phyloP scores from a whole-genome alignment of 225 moss, liverwort and hornwort genomes.

The Polytrichum commune region DNA sequence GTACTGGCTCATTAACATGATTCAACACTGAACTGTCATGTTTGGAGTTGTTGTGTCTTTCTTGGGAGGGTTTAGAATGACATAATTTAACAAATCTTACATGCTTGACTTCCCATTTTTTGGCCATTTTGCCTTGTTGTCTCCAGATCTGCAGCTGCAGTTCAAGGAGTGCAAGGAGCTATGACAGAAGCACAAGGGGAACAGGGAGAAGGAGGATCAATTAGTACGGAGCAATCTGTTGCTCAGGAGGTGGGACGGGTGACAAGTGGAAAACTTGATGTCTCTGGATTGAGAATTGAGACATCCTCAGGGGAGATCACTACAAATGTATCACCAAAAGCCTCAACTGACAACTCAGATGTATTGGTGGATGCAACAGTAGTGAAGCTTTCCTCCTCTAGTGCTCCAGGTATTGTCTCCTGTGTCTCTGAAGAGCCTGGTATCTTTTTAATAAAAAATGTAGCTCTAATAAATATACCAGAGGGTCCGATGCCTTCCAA shows the following conservation, averaged over 20 bases:
- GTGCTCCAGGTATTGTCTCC: conserved; percentile 28
- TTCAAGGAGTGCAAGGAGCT: conserved; percentile 52
- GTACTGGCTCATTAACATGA: no score
- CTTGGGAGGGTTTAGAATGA: no score
- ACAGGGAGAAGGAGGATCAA: conserved; percentile 16
- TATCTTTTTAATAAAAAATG: no score
- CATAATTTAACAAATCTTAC: no score
- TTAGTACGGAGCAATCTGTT: conserved; percentile 14
- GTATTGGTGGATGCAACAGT: conserved; percentile 20
- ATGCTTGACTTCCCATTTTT: no score
- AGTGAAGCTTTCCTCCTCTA: conserved; percentile 23
- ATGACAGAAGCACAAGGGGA: conserved; percentile 33
- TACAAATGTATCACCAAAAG: conserved; percentile 20
- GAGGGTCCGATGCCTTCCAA: no score
- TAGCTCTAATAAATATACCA: no score
- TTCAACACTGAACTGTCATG: no score
- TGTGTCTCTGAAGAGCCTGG: no score
- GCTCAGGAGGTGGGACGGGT: conserved; percentile 9
- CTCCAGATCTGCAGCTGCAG: conserved; percentile 68
- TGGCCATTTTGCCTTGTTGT: background rate
- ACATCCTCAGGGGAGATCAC: conserved; percentile 20
- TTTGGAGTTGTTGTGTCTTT: no score
- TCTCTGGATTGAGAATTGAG: conserved; percentile 21
- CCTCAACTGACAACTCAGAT: conserved; percentile 16
- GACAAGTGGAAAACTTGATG: conserved; percentile 11